Evolutionary conservation across 2,329 filamentous ascomycete species (phyloP).

Genomic region (Penicillium decumbens): DNA sequence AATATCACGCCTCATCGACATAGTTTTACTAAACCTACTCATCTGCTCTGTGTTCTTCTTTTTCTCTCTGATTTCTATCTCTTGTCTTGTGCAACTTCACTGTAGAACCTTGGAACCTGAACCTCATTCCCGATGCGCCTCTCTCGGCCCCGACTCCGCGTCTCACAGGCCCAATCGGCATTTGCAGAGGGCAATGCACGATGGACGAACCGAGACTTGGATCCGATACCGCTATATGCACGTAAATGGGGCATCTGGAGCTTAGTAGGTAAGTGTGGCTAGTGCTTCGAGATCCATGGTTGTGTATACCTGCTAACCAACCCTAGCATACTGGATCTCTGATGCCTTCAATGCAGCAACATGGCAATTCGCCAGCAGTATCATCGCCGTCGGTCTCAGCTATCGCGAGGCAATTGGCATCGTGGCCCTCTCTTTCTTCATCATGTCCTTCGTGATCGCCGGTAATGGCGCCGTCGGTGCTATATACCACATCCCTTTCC

Average conservation of each 20-base stretch:
- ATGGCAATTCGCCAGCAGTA: slow-evolving; percentile 52
- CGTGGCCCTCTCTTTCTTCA: slow-evolving; percentile 49
- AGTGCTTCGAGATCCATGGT: not conserved
- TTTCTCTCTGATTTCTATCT: not conserved
- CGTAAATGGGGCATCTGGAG: slow-evolving; percentile 47
- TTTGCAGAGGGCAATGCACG: slow-evolving; percentile 45
- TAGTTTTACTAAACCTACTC: not conserved
- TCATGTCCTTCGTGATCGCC: slow-evolving; percentile 57
- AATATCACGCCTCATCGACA: slow-evolving; percentile 1
- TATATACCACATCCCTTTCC: slow-evolving; percentile 53
- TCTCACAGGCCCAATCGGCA: slow-evolving; percentile 44
- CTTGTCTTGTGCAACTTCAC: too few relatives aligned
- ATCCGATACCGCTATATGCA: slow-evolving; percentile 43
- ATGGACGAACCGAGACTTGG: slow-evolving; percentile 49
- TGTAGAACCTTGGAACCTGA: not conserved
- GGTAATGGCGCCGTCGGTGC: slow-evolving; percentile 54
- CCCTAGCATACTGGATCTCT: slow-evolving; percentile 49
- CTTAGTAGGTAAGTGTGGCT: slow-evolving; percentile 34
- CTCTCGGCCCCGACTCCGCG: slow-evolving; percentile 39
- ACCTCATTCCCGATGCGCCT: slow-evolving; percentile 25
- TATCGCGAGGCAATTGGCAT: slow-evolving; percentile 51
- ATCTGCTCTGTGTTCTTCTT: not conserved
- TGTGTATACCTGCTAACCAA: not conserved
- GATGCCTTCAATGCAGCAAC: slow-evolving; percentile 52
- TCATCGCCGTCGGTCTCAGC: slow-evolving; percentile 50